Percentiles rank a stretch among this genome's conserved stretches.
Evolutionary conservation across 768 basidiomycete species (phyloP).

Genomic region (Auricularia heimuer): DNA sequence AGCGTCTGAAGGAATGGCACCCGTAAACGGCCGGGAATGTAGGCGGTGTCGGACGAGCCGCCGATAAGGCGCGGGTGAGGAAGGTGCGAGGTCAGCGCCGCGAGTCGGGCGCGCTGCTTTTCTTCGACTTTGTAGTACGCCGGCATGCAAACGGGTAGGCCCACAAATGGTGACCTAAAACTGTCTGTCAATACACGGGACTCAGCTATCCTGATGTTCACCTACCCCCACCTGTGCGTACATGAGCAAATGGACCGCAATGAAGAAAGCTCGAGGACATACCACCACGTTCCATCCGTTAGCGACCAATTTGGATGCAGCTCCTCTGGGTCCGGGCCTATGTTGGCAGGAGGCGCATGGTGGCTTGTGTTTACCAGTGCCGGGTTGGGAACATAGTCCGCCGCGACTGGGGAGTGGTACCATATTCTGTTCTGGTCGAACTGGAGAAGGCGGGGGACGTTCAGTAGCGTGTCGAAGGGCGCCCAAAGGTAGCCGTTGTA

Average conservation of each 20-base stretch:
- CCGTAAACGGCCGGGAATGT: slow-evolving; percentile 35
- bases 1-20: slow-evolving; percentile 31
- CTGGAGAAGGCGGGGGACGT: slow-evolving; percentile 36
- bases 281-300: too few relatives aligned
- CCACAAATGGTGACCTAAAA: too few relatives aligned
- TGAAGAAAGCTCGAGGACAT: too few relatives aligned
- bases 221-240: too few relatives aligned
- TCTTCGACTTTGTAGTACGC: slow-evolving; percentile 29
- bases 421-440: slow-evolving; percentile 38
- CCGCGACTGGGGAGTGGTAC: slow-evolving; percentile 41
- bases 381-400: too few relatives aligned
- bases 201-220: too few relatives aligned
- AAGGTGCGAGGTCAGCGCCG: slow-evolving; percentile 22
- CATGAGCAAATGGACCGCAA: too few relatives aligned
- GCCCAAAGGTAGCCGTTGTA: slow-evolving; percentile 45
- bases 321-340: too few relatives aligned
- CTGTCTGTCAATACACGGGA: too few relatives aligned
- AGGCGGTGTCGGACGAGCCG: slow-evolving; percentile 40
- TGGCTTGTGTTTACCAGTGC: too few relatives aligned
- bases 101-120: slow-evolving; percentile 28
- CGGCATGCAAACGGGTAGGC: slow-evolving; percentile 28
- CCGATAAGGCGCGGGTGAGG: slow-evolving; percentile 30
- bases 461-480: slow-evolving; percentile 41
- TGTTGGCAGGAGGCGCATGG: too few relatives aligned
- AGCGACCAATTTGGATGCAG: too few relatives aligned